Evolutionary conservation across 441 rosid species (phyloP).

Genomic region (Euphorbia celastroides): DNA sequence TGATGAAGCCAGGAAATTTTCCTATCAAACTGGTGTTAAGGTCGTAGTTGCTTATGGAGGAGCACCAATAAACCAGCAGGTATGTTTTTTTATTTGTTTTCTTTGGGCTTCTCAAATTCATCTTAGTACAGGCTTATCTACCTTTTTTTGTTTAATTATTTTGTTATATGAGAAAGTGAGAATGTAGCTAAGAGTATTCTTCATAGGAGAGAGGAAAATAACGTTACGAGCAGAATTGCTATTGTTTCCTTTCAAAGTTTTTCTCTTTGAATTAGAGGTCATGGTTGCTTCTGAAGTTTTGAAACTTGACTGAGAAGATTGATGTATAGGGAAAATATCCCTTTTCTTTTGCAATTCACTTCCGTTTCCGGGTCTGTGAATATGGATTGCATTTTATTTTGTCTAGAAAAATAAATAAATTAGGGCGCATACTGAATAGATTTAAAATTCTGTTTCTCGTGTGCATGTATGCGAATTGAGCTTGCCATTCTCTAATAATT

Average conservation of each 20-base stretch:
- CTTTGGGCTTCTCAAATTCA: background rate
- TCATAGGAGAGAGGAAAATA: background rate
- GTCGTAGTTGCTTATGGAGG: constrained; percentile 92
- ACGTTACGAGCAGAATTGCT: too few relatives aligned
- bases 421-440: too few relatives aligned
- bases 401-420: too few relatives aligned
- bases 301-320: background rate
- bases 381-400: background rate
- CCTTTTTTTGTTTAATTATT: background rate
- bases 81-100: constrained; percentile 4
- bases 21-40: constrained; percentile 79
- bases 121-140: background rate
- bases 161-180: background rate
- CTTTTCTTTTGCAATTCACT: background rate
- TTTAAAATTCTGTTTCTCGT: background rate
- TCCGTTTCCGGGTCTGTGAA: background rate
- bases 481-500: background rate
- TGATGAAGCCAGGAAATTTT: constrained; percentile 77
- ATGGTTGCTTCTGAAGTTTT: background rate
- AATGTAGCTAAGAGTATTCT: background rate
- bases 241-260: background rate
- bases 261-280: background rate
- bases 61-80: constrained; percentile 83
- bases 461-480: background rate
- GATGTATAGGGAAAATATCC: background rate